Percentiles rank a stretch among this genome's conserved stretches.
phyloP scores from a whole-genome alignment of 2,329 filamentous ascomycete species.

The Fusarium continuum region DNA sequence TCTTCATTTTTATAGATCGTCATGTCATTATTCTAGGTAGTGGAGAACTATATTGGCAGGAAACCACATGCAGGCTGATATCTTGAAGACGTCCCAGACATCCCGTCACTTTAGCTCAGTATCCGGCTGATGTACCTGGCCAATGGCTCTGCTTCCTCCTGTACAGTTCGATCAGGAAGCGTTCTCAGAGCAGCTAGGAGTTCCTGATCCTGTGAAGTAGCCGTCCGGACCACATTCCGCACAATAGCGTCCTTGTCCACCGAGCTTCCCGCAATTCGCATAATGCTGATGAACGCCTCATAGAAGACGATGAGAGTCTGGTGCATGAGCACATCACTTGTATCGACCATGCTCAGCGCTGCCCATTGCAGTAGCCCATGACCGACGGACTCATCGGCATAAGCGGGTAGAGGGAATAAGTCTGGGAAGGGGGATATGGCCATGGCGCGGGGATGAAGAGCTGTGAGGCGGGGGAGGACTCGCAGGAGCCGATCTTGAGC shows the following conservation, averaged over 20 bases:
- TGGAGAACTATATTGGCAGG: too few species aligned
- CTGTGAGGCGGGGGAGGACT: slow-evolving; percentile 60
- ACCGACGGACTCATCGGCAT: slow-evolving; percentile 37
- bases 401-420: slow-evolving; percentile 9
- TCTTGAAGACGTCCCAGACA: background rate
- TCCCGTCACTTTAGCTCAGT: slow-evolving; percentile 33
- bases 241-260: slow-evolving; percentile 50
- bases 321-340: slow-evolving; percentile 59
- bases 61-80: too few species aligned
- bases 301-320: slow-evolving; percentile 63
- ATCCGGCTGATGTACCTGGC: slow-evolving; percentile 56
- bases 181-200: slow-evolving; percentile 52
- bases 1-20: background rate
- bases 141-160: slow-evolving; percentile 61
- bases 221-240: slow-evolving; percentile 53
- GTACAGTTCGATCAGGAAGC: slow-evolving; percentile 59
- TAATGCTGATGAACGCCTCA: slow-evolving; percentile 59
- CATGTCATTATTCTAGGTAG: too few species aligned
- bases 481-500: slow-evolving; percentile 64
- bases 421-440: slow-evolving; percentile 49
- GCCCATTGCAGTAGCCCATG: slow-evolving; percentile 61
- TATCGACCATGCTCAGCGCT: slow-evolving; percentile 61
- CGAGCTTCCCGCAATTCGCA: slow-evolving; percentile 54
- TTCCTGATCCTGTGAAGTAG: slow-evolving; percentile 50
- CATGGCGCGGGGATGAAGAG: slow-evolving; percentile 56